Percentiles rank a stretch among this genome's conserved stretches.
Conservation (phyloP, 2,329 filamentous ascomycete genomes). For the Trematosphaeria pertusa region DNA sequence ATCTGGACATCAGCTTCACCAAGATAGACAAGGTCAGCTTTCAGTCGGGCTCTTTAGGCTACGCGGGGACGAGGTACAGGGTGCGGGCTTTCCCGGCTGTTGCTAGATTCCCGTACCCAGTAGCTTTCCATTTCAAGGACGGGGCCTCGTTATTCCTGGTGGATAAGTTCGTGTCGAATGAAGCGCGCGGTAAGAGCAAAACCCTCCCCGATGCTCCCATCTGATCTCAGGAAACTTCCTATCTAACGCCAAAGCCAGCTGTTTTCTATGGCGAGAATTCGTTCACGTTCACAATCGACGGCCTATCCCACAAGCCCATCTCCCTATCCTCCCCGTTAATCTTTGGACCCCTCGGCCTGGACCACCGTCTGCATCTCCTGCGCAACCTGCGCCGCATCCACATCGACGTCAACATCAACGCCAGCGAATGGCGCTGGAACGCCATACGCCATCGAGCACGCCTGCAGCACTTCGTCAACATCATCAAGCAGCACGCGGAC, state of each 20-base stretch:
- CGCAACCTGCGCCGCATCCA: slow-evolving; percentile 27
- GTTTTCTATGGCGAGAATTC: slow-evolving; percentile 30
- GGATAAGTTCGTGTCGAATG: neutral
- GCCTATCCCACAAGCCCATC: slow-evolving; percentile 4
- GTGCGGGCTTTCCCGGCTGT: too few relatives aligned
- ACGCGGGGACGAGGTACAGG: too few relatives aligned
- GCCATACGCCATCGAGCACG: slow-evolving; percentile 24
- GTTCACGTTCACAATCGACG: slow-evolving; percentile 23
- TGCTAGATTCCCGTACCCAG: too few relatives aligned
- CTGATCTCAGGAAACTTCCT: neutral
- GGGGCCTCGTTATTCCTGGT: neutral
- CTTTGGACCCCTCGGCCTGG: slow-evolving; percentile 23
- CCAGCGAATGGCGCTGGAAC: slow-evolving; percentile 12
- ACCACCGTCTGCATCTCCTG: slow-evolving; percentile 18
- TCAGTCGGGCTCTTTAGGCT: too few relatives aligned
- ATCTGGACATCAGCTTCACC: neutral
- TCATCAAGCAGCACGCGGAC: slow-evolving; percentile 28
- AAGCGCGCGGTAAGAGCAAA: neutral
- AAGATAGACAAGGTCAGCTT: neutral
- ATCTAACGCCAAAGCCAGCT: slow-evolving; percentile 9
- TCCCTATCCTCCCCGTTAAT: slow-evolving; percentile 23
- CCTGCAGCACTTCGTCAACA: slow-evolving; percentile 26
- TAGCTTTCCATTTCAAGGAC: too few relatives aligned
- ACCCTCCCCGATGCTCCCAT: neutral
- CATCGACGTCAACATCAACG: slow-evolving; percentile 11